Conservation (phyloP, 352 stramenopile species). For the Pythium periplocum region DNA sequence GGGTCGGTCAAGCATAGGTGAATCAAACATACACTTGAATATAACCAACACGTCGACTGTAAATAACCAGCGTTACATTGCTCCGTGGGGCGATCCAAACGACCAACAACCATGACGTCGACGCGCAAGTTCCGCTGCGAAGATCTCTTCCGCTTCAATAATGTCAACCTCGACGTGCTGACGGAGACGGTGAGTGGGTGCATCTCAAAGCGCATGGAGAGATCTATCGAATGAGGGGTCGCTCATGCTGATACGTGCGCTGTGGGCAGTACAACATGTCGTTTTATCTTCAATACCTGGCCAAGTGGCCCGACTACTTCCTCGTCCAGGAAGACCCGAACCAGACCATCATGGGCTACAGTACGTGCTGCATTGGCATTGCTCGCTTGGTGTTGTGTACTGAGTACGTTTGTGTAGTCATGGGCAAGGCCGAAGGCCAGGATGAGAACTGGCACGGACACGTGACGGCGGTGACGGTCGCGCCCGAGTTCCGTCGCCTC, state of each 20-base stretch:
- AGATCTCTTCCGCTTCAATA: constrained; percentile 98
- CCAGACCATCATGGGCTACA: constrained; percentile 95
- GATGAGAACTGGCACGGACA: constrained; percentile 96
- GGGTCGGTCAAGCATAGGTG: too few species aligned
- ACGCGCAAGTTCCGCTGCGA: constrained; percentile 94
- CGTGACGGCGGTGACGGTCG: constrained; percentile 97
- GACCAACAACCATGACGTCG: constrained; percentile 84
- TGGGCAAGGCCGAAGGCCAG: constrained; percentile 95
- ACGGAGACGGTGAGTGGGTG: constrained; percentile 84
- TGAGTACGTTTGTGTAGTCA: constrained; percentile 53
- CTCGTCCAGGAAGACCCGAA: constrained; percentile 91
- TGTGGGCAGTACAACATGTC: constrained; percentile 90
- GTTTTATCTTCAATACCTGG: constrained; percentile 98
- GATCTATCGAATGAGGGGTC: constrained; percentile 4
- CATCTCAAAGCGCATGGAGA: neutral
- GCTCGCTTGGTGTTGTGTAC: neutral
- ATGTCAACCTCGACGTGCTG: constrained; percentile 97
- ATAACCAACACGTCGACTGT: too few species aligned
- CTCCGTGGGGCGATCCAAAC: too few species aligned
- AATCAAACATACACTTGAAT: too few species aligned
- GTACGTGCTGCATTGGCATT: constrained; percentile 22
- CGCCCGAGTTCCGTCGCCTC: constrained; percentile 91
- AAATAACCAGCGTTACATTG: too few species aligned
- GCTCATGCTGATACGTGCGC: neutral
- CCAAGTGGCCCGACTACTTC: constrained; percentile 97